These are phyloP conservation scores for Tremellales sp. DNA, from an alignment of 1,284 basidiomycete species.

Conservation along the genomic window DNA sequence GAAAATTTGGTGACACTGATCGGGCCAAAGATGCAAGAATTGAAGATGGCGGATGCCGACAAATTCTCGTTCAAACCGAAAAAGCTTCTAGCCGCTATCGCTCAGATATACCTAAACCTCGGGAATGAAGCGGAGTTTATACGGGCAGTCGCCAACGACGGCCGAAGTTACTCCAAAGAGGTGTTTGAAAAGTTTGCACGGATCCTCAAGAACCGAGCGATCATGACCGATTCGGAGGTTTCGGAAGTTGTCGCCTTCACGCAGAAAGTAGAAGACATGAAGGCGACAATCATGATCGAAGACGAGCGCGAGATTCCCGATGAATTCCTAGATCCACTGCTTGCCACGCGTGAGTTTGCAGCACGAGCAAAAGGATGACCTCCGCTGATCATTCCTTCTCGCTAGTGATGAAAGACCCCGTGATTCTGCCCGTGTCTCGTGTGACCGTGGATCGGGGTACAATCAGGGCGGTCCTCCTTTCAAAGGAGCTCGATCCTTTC, in stretches of 20 bases:
- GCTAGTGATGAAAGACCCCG: slow-evolving; percentile 90
- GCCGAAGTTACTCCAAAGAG: slow-evolving; percentile 80
- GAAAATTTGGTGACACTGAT: slow-evolving; percentile 89
- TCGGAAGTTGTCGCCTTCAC: slow-evolving; percentile 69
- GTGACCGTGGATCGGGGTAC: slow-evolving; percentile 82
- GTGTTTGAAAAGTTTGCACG: slow-evolving; percentile 77
- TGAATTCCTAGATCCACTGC: slow-evolving; percentile 64
- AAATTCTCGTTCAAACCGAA: slow-evolving; percentile 88
- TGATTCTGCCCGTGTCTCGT: slow-evolving; percentile 79
- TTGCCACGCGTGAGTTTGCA: slow-evolving; percentile 31
- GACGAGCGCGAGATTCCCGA: slow-evolving; percentile 96
- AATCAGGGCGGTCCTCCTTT: slow-evolving; percentile 91
- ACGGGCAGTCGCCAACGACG: slow-evolving; percentile 86
- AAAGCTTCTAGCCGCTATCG: slow-evolving; percentile 75
- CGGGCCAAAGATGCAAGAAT: slow-evolving; percentile 68
- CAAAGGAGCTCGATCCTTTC: slow-evolving; percentile 87
- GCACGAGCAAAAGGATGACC: no score
- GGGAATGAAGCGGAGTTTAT: slow-evolving; percentile 75
- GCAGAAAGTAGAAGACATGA: slow-evolving; percentile 77
- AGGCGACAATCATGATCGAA: slow-evolving; percentile 66
- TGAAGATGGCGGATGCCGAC: slow-evolving; percentile 81
- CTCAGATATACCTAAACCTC: slow-evolving; percentile 89
- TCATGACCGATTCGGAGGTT: slow-evolving; percentile 81
- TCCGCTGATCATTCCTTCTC: slow-evolving; percentile 8
- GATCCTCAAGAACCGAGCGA: slow-evolving; percentile 61